Evolutionary conservation across 306 rosid species (phyloP).

Genomic region (Pyrus pyrifolia): DNA sequence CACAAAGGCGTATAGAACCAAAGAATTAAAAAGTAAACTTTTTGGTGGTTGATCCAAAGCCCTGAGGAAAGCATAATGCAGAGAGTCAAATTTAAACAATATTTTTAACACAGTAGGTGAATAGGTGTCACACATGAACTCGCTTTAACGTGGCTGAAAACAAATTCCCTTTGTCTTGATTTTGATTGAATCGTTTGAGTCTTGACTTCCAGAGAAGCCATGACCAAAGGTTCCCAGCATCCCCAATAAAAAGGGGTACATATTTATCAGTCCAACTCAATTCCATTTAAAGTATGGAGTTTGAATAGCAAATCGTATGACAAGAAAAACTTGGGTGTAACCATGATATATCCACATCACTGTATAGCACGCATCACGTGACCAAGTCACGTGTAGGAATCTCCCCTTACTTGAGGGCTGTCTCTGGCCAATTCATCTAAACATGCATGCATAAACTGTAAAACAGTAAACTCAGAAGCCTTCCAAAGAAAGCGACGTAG

Average conservation of each 20-base stretch:
- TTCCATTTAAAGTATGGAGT: not conserved
- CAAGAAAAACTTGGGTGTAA: not conserved
- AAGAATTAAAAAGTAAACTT: not conserved
- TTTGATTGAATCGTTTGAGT: not conserved
- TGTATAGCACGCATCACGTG: no score
- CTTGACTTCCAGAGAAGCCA: not conserved
- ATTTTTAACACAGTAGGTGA: not conserved
- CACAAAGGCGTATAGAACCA: not conserved
- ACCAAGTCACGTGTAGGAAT: no score
- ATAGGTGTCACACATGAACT: not conserved
- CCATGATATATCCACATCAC: no score
- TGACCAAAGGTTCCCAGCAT: not conserved
- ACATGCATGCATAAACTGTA: not conserved
- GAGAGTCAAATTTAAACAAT: not conserved
- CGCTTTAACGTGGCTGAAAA: not conserved
- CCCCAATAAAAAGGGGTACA: not conserved
- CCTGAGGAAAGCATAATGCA: not conserved
- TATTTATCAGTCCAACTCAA: not conserved
- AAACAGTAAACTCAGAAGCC: not conserved
- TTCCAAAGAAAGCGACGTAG: not conserved
- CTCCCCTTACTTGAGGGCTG: not conserved
- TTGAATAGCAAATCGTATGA: not conserved
- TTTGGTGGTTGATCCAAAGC: conserved; percentile 12
- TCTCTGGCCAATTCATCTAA: not conserved
- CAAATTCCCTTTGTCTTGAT: not conserved